phyloP scores from a whole-genome alignment of 306 rosid genomes.

The Cucurbita maxima region DNA sequence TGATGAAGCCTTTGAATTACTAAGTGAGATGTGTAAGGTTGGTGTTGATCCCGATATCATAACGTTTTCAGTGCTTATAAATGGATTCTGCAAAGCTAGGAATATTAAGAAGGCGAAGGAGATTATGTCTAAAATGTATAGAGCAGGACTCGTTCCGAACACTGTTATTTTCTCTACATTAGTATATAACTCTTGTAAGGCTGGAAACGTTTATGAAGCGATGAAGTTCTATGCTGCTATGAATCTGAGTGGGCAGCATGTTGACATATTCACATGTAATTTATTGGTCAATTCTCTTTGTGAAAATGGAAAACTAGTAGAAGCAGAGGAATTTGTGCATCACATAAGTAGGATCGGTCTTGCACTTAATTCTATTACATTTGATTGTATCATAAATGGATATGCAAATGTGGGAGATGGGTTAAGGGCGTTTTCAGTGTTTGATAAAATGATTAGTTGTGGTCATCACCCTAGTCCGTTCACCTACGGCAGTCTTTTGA shows the following conservation, averaged over 20 bases:
- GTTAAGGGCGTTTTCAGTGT: conserved; percentile 35
- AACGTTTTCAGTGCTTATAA: conserved; percentile 61
- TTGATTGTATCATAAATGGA: conserved; percentile 46
- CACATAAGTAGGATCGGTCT: conserved; percentile 56
- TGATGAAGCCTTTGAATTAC: conserved; percentile 41
- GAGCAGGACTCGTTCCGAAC: conserved; percentile 37
- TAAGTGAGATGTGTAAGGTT: conserved; percentile 30
- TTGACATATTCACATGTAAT: conserved; percentile 46
- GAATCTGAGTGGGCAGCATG: conserved; percentile 30
- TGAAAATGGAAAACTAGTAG: conserved; percentile 32
- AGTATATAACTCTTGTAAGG: conserved; percentile 52
- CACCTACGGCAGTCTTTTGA: conserved; percentile 49
- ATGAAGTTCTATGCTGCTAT: conserved; percentile 40
- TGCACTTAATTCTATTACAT: conserved; percentile 34
- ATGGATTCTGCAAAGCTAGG: conserved; percentile 47
- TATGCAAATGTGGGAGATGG: conserved; percentile 44
- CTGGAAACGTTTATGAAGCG: conserved; percentile 40
- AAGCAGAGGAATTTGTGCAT: conserved; percentile 49
- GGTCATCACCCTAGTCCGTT: conserved; percentile 51
- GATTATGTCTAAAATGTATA: conserved; percentile 50
- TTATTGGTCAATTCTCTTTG: conserved; percentile 40
- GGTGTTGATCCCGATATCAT: conserved; percentile 37
- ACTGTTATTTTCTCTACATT: conserved; percentile 44
- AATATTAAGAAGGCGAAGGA: conserved; percentile 46
- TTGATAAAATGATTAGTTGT: conserved; percentile 44